Conservation (phyloP, 768 basidiomycete genomes). For the Serendipita indica region DNA sequence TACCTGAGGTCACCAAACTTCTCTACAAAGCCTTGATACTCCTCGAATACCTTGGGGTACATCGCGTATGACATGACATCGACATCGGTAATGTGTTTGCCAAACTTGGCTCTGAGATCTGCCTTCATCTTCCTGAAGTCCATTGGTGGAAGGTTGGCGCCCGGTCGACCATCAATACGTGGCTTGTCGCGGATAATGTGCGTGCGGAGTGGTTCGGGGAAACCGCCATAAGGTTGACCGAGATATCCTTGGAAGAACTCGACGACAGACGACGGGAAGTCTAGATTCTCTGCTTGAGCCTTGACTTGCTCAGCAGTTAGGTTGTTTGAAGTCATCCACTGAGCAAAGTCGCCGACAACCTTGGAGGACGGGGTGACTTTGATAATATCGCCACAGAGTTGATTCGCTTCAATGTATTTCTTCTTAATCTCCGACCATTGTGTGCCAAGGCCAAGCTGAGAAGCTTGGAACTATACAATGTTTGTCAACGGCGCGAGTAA, state of each 20-base stretch:
- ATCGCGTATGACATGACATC: constrained; percentile 95
- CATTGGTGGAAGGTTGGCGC: constrained; percentile 69
- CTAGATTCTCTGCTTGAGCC: constrained; percentile 71
- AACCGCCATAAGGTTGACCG: constrained; percentile 93
- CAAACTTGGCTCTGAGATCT: constrained; percentile 84
- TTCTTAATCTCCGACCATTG: constrained; percentile 97
- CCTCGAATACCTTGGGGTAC: constrained; percentile 99
- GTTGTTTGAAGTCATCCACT: constrained; percentile 96
- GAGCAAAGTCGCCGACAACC: constrained; percentile 97
- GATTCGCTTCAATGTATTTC: constrained; percentile 97
- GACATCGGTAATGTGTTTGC: constrained; percentile 81
- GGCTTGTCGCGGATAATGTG: constrained; percentile 87
- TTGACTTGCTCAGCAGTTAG: constrained; percentile 77
- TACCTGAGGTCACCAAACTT: constrained; percentile 92
- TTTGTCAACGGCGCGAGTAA: constrained; percentile 16
- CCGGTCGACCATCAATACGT: constrained; percentile 87
- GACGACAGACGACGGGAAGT: constrained; percentile 93
- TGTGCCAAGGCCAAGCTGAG: constrained; percentile 89
- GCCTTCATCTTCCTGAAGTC: constrained; percentile 95
- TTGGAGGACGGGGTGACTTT: constrained; percentile 99
- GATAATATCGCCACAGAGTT: constrained; percentile 95
- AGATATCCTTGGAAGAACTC: constrained; percentile 99
- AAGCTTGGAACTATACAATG: constrained; percentile 78
- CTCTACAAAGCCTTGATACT: constrained; percentile 87
- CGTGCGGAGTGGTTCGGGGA: constrained; percentile 91